A percentile compares a stretch with the other conserved stretches of the same genome.
phyloP scores from a whole-genome alignment of 495 filamentous ascomycete species.

The Xylaria bambusicola region DNA sequence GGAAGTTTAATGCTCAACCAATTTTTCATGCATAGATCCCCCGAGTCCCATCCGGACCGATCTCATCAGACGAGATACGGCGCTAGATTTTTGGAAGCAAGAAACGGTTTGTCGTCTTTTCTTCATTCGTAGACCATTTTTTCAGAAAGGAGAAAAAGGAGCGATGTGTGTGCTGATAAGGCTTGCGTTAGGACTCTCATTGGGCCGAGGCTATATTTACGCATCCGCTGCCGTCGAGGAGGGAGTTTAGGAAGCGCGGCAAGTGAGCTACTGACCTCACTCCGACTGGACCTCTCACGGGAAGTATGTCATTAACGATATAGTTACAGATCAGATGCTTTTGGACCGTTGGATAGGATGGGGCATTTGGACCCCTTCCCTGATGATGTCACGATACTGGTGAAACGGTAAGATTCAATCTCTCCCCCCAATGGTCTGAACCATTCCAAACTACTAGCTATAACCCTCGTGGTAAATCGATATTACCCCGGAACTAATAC shows the following conservation, averaged over 20 bases:
- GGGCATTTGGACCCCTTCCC: conserved; percentile 43
- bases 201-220: conserved; percentile 63
- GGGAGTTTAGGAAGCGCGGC: conserved; percentile 47
- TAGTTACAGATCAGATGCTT: conserved; percentile 14
- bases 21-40: conserved; percentile 19
- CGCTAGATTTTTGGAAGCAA: conserved; percentile 33
- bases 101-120: conserved; percentile 35
- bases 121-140: no score
- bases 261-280: conserved; percentile 32
- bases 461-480: neutral
- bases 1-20: neutral
- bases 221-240: conserved; percentile 50
- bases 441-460: neutral
- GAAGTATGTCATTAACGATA: neutral
- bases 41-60: conserved; percentile 33
- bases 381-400: conserved; percentile 49
- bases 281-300: neutral
- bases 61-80: conserved; percentile 31
- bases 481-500: neutral
- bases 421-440: neutral
- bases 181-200: conserved; percentile 43
- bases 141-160: no score
- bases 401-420: conserved; percentile 46
- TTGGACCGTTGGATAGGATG: conserved; percentile 45
- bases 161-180: no score